Evolutionary conservation across 495 filamentous ascomycete genomes (phyloP), one percentile per base, ranked within the genome.

Genomic region (Xylaria bambusicola): DNA sequence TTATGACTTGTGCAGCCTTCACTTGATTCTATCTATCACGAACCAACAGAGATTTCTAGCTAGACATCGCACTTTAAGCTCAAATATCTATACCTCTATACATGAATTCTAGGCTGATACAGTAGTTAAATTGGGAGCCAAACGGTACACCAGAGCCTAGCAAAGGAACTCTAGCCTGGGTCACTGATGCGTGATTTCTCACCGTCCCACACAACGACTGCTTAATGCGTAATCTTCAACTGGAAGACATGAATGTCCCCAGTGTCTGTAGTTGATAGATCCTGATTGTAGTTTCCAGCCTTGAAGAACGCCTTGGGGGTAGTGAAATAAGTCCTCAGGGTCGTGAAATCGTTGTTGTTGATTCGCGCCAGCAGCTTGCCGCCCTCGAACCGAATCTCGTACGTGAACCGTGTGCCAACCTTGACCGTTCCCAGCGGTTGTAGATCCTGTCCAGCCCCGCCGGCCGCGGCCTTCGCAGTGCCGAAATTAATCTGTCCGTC

Each of bases 251-350:
- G 60, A 20, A 78, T 70, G 40, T 69, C 63, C 13, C 65, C 66
- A 15, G 65, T 33, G 8, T 40, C 54, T 23, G 57, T 58, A 38
- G 49, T 52, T 40, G 49, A 2, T 18, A 52, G 20, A 13, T 72
- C 75, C 68, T 78, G 74, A 48, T 74, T 73, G 31, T 78, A 78
- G 49, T 78, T 76, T 12, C 75, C 75, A 6, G 60, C 70, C 68
- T 78, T 78, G 66, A 78, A 78, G 61, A 76, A 78, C 38, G 73
- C 69, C 24, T 50, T 17, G 13, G 75, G 75, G n/a, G 64, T 41
- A 49, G 65, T 56, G 18, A 73, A 62, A 31, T 59, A 69, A 6
- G 73, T 74, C 38, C 55, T 61, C 35, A 76, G 51, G 10, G 59
- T 65, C 48, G 67, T 64, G 6, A 54, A 18, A 8, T 10, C 57